Evolutionary conservation across 2,329 filamentous ascomycete genomes (phyloP).

Genomic region (Talaromyces sp.): DNA sequence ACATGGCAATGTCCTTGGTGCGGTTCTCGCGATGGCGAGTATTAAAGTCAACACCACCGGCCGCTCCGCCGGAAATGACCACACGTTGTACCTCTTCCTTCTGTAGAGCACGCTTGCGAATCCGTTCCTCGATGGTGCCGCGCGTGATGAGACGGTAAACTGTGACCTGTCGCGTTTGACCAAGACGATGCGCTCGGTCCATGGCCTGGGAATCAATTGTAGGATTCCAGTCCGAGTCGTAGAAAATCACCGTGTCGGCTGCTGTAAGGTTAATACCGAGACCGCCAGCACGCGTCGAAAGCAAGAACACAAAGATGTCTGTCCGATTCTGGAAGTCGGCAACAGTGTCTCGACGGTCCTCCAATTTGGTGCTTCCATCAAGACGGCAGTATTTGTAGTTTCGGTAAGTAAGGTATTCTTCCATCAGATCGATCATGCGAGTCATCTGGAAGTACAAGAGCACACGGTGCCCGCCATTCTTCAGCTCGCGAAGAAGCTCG

Average conservation of each 20-base stretch:
- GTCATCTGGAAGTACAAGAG: constrained; percentile 99
- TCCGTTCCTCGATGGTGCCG: constrained; percentile 95
- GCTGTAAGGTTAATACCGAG: constrained; percentile 95
- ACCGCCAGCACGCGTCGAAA: constrained; percentile 94
- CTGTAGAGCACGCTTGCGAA: constrained; percentile 90
- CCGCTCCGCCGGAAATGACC: constrained; percentile 81
- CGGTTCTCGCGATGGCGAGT: constrained; percentile 84
- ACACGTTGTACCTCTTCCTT: constrained; percentile 99
- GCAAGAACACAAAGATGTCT: constrained; percentile 93
- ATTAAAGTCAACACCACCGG: constrained; percentile 90
- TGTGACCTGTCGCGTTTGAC: constrained; percentile 90
- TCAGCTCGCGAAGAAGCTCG: constrained; percentile 77
- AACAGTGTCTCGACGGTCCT: constrained; percentile 93
- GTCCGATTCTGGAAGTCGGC: constrained; percentile 91
- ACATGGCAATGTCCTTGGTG: constrained; percentile 97
- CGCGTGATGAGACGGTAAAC: constrained; percentile 97
- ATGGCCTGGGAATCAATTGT: constrained; percentile 98
- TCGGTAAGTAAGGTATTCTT: constrained; percentile 96
- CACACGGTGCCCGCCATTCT: constrained; percentile 87
- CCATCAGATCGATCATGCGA: constrained; percentile 98
- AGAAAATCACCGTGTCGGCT: constrained; percentile 98
- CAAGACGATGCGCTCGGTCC: constrained; percentile 96
- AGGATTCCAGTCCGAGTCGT: constrained; percentile 99
- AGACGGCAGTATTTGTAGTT: constrained; percentile 98
- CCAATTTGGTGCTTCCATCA: constrained; percentile 93